phyloP scores from a whole-genome alignment of 2,329 filamentous ascomycete species.

The Thielaviopsis populi region DNA sequence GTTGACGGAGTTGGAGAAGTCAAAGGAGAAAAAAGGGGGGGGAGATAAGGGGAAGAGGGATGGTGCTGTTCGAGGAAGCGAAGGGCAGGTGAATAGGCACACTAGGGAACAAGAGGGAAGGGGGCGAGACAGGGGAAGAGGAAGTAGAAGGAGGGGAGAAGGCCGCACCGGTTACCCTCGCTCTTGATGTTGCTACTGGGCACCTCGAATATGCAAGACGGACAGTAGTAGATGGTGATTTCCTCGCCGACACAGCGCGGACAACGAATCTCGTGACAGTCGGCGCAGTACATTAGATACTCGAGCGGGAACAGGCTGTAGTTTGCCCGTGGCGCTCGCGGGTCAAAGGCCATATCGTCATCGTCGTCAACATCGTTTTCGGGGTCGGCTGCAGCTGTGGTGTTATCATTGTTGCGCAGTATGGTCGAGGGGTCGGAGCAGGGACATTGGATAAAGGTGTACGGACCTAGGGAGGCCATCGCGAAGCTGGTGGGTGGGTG shows the following conservation, averaged over 20 bases:
- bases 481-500: background rate
- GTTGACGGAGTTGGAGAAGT: background rate
- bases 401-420: conserved; percentile 17
- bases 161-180: conserved; percentile 71
- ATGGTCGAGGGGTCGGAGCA: conserved; percentile 36
- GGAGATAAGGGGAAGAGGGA: background rate
- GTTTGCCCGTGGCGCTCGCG: conserved; percentile 67
- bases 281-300: conserved; percentile 89
- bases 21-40: background rate
- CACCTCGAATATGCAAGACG: conserved; percentile 89
- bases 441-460: conserved; percentile 53
- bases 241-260: conserved; percentile 85
- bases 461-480: conserved; percentile 27
- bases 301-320: conserved; percentile 90
- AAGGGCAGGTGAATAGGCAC: background rate
- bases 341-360: conserved; percentile 72
- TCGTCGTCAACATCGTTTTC: conserved; percentile 33
- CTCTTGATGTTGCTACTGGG: conserved; percentile 83
- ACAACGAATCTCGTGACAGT: conserved; percentile 92
- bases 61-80: background rate
- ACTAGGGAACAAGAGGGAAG: background rate
- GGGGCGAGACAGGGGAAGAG: background rate
- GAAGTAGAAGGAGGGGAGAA: background rate
- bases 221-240: conserved; percentile 89
- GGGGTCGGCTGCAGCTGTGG: conserved; percentile 18